phyloP scores from a whole-genome alignment of 1,284 basidiomycete genomes.

The Ceratobasidium sp. region DNA sequence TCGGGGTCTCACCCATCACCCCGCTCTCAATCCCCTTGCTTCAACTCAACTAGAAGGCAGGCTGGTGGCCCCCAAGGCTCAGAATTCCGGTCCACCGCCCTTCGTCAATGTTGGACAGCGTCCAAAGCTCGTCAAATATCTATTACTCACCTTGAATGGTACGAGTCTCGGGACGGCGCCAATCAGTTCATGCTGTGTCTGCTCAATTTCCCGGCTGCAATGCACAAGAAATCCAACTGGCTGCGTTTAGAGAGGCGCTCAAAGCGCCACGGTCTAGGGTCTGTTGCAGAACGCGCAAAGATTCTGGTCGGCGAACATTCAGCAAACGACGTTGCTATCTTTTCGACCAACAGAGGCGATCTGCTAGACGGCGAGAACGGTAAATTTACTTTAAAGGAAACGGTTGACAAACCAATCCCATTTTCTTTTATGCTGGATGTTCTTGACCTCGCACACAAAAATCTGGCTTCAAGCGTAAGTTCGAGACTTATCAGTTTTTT shows the following conservation, averaged over 20 bases:
- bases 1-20: not conserved
- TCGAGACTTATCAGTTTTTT: not conserved
- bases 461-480: constrained; percentile 17
- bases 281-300: not conserved
- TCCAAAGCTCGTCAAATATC: constrained; percentile 22
- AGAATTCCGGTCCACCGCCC: not conserved
- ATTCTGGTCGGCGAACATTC: not conserved
- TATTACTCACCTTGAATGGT: constrained; percentile 30
- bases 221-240: not conserved
- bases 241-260: constrained; percentile 28
- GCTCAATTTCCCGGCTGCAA: not conserved
- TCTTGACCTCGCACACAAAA: constrained; percentile 22
- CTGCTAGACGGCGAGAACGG: not conserved
- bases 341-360: not conserved
- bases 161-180: not conserved
- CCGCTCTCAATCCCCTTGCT: not conserved
- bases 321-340: not conserved
- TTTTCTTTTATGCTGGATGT: constrained; percentile 34
- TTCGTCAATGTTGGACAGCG: constrained; percentile 16
- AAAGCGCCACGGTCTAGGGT: not conserved
- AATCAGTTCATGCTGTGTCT: constrained; percentile 24
- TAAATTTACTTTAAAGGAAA: not conserved
- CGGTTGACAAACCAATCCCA: not conserved
- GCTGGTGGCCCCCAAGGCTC: not conserved
- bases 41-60: not conserved